Conservation (phyloP, 176 grass and related monocot species). For the Eragrostis curvula region DNA sequence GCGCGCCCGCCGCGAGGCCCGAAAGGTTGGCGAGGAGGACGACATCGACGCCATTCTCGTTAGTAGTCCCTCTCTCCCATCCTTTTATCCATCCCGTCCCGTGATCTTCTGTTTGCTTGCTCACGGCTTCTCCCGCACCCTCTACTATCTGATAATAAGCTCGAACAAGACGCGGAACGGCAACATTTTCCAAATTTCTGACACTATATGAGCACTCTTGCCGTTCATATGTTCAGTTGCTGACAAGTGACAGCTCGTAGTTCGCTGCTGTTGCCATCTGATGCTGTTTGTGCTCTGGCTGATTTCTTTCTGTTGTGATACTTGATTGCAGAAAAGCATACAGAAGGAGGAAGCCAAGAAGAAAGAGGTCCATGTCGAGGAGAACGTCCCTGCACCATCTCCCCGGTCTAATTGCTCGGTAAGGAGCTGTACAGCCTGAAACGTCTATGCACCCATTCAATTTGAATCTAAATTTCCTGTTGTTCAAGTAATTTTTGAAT, state of each 20-base stretch:
- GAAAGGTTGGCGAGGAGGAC: constrained; percentile 82
- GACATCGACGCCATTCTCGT: constrained; percentile 97
- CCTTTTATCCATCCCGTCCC: neutral
- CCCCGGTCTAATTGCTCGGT: constrained; percentile 82
- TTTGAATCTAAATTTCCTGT: neutral
- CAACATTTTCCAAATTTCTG: neutral
- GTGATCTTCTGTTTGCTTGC: neutral
- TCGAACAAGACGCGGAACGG: neutral
- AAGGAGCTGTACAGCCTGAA: constrained; percentile 10
- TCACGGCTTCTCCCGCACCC: neutral
- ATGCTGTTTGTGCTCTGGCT: constrained; percentile 2
- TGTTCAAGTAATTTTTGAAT: neutral
- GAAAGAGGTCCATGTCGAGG: constrained; percentile 94
- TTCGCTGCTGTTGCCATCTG: neutral
- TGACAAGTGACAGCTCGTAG: neutral
- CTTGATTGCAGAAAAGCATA: constrained; percentile 65
- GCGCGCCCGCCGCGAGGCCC: constrained; percentile 71
- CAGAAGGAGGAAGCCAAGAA: constrained; percentile 98
- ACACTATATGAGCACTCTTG: neutral
- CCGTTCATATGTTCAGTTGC: neutral
- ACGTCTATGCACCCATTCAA: neutral
- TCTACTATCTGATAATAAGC: neutral
- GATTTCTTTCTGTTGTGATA: neutral
- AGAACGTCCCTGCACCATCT: constrained; percentile 88
- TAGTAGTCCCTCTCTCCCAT: constrained; percentile 1